phyloP scores from a whole-genome alignment of 345 rosid species.

The Syzygium jambos region DNA sequence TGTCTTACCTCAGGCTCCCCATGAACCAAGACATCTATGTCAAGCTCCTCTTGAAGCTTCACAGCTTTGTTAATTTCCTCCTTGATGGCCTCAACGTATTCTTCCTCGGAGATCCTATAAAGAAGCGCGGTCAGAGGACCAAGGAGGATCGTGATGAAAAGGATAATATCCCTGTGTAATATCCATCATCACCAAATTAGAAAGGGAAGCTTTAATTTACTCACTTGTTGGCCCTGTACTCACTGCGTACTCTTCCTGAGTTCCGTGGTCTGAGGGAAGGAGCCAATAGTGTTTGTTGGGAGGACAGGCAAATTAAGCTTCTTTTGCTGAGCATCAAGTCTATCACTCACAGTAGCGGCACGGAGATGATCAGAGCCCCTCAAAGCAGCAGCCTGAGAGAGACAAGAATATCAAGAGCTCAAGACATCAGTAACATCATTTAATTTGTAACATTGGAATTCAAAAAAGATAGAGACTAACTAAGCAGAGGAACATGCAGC shows the following conservation, averaged over 20 bases:
- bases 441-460: too few species aligned
- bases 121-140: neutral
- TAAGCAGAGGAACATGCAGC: conserved; percentile 34
- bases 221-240: conserved; percentile 92
- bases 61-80: conserved; percentile 87
- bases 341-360: conserved; percentile 50
- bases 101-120: conserved; percentile 82
- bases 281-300: conserved; percentile 76
- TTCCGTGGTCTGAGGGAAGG: conserved; percentile 76
- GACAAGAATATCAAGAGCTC: neutral
- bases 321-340: conserved; percentile 75
- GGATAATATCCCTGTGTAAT: neutral
- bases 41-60: conserved; percentile 83
- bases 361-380: conserved; percentile 62
- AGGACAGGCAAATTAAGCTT: conserved; percentile 49
- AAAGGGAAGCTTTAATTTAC: conserved; percentile 13
- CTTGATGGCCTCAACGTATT: conserved; percentile 68
- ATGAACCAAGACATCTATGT: conserved; percentile 93
- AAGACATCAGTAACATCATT: neutral
- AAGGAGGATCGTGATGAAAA: neutral
- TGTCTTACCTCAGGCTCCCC: conserved; percentile 93
- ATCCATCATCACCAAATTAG: neutral
- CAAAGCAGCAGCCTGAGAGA: conserved; percentile 51
- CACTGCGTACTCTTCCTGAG: conserved; percentile 92
- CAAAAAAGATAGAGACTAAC: neutral